Conservation (phyloP, 139 green algal genomes). For the Edaphochlamys debaryana region DNA sequence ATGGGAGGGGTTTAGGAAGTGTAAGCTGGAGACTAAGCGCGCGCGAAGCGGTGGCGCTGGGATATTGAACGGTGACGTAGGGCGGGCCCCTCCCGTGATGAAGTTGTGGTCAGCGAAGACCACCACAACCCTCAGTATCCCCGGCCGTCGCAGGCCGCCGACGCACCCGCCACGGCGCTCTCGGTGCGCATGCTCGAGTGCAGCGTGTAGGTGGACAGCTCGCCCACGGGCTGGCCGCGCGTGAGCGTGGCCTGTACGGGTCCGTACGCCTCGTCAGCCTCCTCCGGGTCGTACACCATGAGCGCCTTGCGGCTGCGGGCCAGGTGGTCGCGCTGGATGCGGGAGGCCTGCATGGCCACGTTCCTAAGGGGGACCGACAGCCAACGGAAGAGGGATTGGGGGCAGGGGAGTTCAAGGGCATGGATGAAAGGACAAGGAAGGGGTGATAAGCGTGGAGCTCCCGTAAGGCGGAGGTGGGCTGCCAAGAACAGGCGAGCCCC, state of each 20-base stretch:
- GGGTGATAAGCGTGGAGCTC: too few relatives aligned
- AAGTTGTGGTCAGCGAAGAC: too few relatives aligned
- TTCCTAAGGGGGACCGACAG: constrained; percentile 3
- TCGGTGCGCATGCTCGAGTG: constrained; percentile 11
- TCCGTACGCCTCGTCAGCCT: constrained; percentile 31
- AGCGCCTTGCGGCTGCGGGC: not conserved
- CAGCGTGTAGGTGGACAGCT: constrained; percentile 24
- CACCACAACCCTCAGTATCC: too few relatives aligned
- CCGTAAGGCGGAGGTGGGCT: too few relatives aligned
- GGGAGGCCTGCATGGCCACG: constrained; percentile 20
- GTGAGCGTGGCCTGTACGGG: not conserved
- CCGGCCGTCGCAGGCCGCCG: too few relatives aligned
- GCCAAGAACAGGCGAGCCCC: too few relatives aligned
- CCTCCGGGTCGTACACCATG: not conserved
- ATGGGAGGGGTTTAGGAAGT: not conserved
- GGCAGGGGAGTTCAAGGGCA: too few relatives aligned
- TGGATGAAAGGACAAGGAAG: too few relatives aligned
- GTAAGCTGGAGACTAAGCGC: not conserved
- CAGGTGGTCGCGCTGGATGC: not conserved
- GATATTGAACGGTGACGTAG: too few relatives aligned
- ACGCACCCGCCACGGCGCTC: constrained; percentile 33
- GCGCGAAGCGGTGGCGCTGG: not conserved
- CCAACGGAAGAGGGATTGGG: too few relatives aligned
- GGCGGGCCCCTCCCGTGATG: too few relatives aligned
- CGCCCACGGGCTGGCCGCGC: not conserved